A percentile compares a stretch with the other conserved stretches of the same genome.
phyloP scores from a whole-genome alignment of 148 eudicot genomes.

The Chenopodium formosanum region DNA sequence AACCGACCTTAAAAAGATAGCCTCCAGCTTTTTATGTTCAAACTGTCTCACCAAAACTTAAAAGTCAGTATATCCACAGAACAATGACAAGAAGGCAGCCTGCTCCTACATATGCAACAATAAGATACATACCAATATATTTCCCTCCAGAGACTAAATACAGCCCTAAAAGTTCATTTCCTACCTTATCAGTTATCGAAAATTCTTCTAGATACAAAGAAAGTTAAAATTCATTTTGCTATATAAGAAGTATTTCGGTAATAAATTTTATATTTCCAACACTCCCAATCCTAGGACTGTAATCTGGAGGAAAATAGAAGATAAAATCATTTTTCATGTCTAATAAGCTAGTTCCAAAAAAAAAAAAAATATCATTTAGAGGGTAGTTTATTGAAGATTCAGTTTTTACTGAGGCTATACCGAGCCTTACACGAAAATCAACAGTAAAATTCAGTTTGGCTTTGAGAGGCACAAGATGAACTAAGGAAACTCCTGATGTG shows the following conservation, averaged over 20 bases:
- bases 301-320: neutral
- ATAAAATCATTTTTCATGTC: no score
- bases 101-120: neutral
- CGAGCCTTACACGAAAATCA: neutral
- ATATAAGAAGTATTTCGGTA: neutral
- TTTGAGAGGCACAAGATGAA: neutral
- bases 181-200: neutral
- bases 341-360: no score
- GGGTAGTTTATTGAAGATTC: no score
- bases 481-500: neutral
- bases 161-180: neutral
- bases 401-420: neutral
- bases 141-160: neutral
- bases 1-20: conserved; percentile 25
- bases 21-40: conserved; percentile 43
- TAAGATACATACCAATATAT: neutral
- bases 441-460: neutral
- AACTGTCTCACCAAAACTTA: conserved; percentile 42
- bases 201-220: neutral
- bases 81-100: conserved; percentile 6
- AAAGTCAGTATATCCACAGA: conserved; percentile 6
- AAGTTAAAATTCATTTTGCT: neutral
- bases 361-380: no score
- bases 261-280: neutral
- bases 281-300: neutral